Evolutionary conservation across 2,329 filamentous ascomycete genomes (phyloP), one percentile per base, ranked within the genome.

Genomic region (Hansfordia pulvinata): DNA sequence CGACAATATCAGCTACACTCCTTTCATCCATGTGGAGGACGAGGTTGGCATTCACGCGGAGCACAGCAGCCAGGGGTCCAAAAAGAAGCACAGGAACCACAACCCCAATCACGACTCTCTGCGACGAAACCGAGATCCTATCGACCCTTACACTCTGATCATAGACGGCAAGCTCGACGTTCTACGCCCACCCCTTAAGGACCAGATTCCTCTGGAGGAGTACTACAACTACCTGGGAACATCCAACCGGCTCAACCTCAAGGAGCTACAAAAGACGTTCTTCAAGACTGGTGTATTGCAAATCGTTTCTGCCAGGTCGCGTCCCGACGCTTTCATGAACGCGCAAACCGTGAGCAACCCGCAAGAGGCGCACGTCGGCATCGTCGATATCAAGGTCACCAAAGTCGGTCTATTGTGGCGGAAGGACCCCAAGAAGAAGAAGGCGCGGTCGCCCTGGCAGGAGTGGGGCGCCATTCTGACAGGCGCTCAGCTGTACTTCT

Each of bases 391-490:
- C 46, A 93, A 93, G 41, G 80, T 96, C 23, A 93, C 88, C 23
- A 98, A 96, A 51, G 86, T 98, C 26, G 90, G 90, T 4, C 59
- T 93, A 2, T 51, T 98, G 17, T 98, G 90, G 90, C 75, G 90
- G 23, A 98, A 98, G 48, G 85, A 93, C 36, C 59, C 68, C 2
- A 94, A 93, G 56, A 93, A 88, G 55, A 88, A 90, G 56, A 93
- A 92, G 52, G 79, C 85, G 1, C 71, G 88, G 22, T 94, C 88
- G 8, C 88, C 90, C 2, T 98, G 90, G 90, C 88, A 94, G 47
- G 90, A 98, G 63, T 98, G 90, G 90, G 90, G 90, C 27, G 90
- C 85, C 14, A 80, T 98, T 31, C 65, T 98, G 17, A 98, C 90
- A 1, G 84, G 88, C n/a, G 92, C 90, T 5, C 88, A 94, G 44